Evolutionary conservation across 179 eudicot species (phyloP), one percentile per base, ranked within the genome.

Genomic region (Silene vulgaris): DNA sequence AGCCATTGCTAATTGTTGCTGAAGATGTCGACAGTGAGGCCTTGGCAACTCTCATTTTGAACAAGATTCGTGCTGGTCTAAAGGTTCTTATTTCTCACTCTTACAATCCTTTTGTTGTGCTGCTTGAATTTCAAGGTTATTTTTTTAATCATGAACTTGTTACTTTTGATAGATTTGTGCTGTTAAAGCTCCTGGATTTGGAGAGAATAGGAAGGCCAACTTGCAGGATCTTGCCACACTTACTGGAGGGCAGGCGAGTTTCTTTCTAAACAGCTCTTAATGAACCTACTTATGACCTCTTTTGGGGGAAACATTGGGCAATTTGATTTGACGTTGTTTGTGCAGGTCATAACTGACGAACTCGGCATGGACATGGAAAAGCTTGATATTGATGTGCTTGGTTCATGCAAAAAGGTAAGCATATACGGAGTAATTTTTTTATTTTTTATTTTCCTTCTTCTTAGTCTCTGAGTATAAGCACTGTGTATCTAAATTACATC

Each of bases 11-110:
- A 82, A 96, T 96, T 61, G 89, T 96, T 37, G 86, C 97, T 8
- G 99, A 96, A 82, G 99, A 96, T 84, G 83, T 93, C 40, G 99
- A 91, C 74, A 96, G 98, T 77, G 98, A 96, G 80, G 97, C 97
- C 45, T 80, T 93, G 69, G 99, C 99, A 50, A 96, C 97, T 72
- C 90, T 96, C 61, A 93, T 93, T 72, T 78, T 96, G 80, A 93
- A 96, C 75, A 96, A 95, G 80, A 90, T 93, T 74, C 90, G 97
- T 60, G 97, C 97, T 71, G 99, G 98, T 63, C 82, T 93, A n/a
- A 90, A 96, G 98, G 99, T 95, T 21, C 72, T 61, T 29, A 11
- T 56, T 52, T 26, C 65, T 28, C 11, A 37, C 12, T 35, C n/a
- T 65, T 14, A 1, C 1, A 29, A 0, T 14, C 5, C 28, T 29